Percentiles rank a stretch among this genome's conserved stretches.
Evolutionary conservation across 805 yeast species (phyloP).

Genomic region (Saccharomycopsis fermentans): DNA sequence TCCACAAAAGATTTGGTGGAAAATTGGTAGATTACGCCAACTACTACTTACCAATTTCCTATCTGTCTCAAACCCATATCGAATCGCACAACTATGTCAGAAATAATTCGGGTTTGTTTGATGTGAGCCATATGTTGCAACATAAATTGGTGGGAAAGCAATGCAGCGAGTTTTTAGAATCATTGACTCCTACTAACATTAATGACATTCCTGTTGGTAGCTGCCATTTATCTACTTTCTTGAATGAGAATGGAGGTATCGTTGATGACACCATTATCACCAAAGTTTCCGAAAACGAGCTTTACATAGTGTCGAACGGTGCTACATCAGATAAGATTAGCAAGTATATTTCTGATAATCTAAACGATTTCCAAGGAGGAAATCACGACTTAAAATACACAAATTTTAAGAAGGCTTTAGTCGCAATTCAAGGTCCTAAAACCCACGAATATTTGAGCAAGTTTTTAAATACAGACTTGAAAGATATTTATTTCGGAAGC

Average conservation of each 20-base stretch:
- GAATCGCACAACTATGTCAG: constrained; percentile 96
- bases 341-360: constrained; percentile 47
- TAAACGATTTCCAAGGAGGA: constrained; percentile 28
- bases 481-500: constrained; percentile 64
- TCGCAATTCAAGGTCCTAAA: constrained; percentile 91
- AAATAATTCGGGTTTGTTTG: constrained; percentile 78
- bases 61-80: constrained; percentile 69
- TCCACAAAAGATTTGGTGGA: constrained; percentile 71
- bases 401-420: constrained; percentile 38
- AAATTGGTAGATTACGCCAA: constrained; percentile 96
- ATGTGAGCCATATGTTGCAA: constrained; percentile 96
- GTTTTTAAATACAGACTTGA: constrained; percentile 49
- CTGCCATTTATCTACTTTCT: constrained; percentile 68
- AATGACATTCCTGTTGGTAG: constrained; percentile 39
- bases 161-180: constrained; percentile 59
- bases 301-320: constrained; percentile 90
- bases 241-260: constrained; percentile 69
- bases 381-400: constrained; percentile 23
- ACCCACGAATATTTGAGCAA: constrained; percentile 60
- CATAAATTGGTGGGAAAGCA: constrained; percentile 66
- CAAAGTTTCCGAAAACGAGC: constrained; percentile 49
- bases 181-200: constrained; percentile 83
- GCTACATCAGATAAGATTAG: constrained; percentile 83
- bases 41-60: constrained; percentile 89
- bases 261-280: constrained; percentile 88